Percentiles rank a stretch among this genome's conserved stretches.
Conservation (phyloP, 768 basidiomycete genomes). For the Tephrocybe sp. region DNA sequence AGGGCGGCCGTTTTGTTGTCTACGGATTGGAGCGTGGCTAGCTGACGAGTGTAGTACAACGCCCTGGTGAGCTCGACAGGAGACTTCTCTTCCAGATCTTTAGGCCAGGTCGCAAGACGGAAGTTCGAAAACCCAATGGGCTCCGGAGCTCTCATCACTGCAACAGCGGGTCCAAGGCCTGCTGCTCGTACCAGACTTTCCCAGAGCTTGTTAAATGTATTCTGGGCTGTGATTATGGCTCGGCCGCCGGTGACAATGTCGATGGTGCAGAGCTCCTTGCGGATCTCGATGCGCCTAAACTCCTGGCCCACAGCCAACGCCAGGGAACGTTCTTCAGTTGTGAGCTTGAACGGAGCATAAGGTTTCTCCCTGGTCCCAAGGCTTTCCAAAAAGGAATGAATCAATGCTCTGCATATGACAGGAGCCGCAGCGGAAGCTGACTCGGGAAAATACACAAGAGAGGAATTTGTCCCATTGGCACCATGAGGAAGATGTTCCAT, state of each 20-base stretch:
- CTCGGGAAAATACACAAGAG: conserved; percentile 33
- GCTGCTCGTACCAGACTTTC: not conserved
- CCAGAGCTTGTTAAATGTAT: conserved; percentile 12
- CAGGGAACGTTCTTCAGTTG: conserved; percentile 23
- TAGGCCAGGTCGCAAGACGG: conserved; percentile 1
- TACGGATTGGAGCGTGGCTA: not conserved
- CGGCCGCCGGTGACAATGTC: conserved; percentile 12
- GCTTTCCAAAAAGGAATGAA: conserved; percentile 25
- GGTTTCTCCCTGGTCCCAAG: not conserved
- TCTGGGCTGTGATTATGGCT: not conserved
- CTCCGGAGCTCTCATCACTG: conserved; percentile 5
- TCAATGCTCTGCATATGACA: conserved; percentile 27
- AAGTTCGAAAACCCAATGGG: conserved; percentile 8
- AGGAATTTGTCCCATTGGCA: not conserved
- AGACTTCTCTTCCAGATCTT: not conserved
- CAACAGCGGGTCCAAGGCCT: conserved; percentile 2
- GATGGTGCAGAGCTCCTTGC: conserved; percentile 24
- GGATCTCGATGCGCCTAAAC: conserved; percentile 27
- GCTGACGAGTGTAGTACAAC: conserved; percentile 8
- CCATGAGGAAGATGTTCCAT: conserved; percentile 24
- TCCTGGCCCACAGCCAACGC: conserved; percentile 25
- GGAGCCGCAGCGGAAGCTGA: conserved; percentile 28
- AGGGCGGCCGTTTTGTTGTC: not conserved
- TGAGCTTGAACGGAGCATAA: conserved; percentile 25
- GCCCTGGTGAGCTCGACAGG: conserved; percentile 1